A percentile compares a stretch with the other conserved stretches of the same genome.
phyloP scores from a whole-genome alignment of 2,329 filamentous ascomycete genomes.

The Hypoxylon sp. region DNA sequence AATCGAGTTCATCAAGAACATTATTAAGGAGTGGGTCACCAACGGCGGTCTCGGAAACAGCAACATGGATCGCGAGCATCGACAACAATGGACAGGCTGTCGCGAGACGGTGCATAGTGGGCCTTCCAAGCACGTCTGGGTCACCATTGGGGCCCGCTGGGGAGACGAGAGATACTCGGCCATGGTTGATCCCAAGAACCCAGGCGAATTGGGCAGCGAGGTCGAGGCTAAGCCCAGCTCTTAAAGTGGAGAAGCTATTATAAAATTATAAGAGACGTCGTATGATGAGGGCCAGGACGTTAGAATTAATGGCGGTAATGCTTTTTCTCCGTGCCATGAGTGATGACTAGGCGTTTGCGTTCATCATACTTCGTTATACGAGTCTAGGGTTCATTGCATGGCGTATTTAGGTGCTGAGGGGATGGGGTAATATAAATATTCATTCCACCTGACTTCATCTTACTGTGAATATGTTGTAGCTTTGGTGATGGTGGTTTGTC shows the following conservation, averaged over 20 bases:
- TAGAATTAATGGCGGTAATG: conserved; percentile 12
- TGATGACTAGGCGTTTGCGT: conserved; percentile 45
- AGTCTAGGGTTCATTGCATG: conserved; percentile 43
- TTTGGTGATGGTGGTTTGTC: background rate
- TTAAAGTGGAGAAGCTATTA: background rate
- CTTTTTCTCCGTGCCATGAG: conserved; percentile 36
- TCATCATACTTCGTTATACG: conserved; percentile 34
- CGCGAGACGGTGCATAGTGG: conserved; percentile 69
- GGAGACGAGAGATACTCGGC: conserved; percentile 71
- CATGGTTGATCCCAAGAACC: conserved; percentile 69
- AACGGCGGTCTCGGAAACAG: conserved; percentile 80
- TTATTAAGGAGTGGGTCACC: conserved; percentile 79
- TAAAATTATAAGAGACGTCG: conserved; percentile 4
- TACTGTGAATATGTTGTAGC: background rate
- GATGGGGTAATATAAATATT: conserved; percentile 39
- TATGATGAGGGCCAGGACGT: conserved; percentile 1
- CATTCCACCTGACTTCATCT: conserved; percentile 1
- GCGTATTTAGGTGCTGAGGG: conserved; percentile 38
- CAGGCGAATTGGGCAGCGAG: conserved; percentile 68
- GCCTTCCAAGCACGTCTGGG: conserved; percentile 77
- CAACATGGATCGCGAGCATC: conserved; percentile 68
- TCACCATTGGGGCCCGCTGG: conserved; percentile 75
- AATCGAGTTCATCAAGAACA: conserved; percentile 78
- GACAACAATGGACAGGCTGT: conserved; percentile 72
- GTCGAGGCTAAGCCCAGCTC: conserved; percentile 60